Conservation (phyloP, 768 basidiomycete genomes). For the Vararia minispora region DNA sequence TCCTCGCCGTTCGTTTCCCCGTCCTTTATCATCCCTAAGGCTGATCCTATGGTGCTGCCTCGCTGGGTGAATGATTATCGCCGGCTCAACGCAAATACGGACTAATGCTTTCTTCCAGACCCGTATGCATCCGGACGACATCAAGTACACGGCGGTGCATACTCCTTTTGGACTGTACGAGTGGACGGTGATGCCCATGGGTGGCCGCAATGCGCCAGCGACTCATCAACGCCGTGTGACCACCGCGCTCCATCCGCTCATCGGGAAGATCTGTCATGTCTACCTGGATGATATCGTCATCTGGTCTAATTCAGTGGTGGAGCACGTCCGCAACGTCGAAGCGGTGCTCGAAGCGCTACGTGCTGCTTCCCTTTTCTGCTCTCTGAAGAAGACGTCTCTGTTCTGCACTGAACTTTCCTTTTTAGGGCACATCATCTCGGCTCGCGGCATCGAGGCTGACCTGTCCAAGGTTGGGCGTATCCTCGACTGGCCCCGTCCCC, state of each 20-base stretch:
- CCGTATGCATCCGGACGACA: constrained; percentile 8
- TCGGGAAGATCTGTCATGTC: constrained; percentile 32
- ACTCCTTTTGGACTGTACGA: constrained; percentile 30
- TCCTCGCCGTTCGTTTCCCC: constrained; percentile 22
- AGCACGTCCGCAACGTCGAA: constrained; percentile 15
- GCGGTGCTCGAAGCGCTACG: constrained; percentile 14
- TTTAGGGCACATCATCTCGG: constrained; percentile 23
- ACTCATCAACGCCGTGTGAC: constrained; percentile 26
- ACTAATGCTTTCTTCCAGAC: constrained; percentile 15
- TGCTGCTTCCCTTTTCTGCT: constrained; percentile 16
- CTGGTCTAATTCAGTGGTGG: constrained; percentile 25
- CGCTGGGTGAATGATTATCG: constrained; percentile 17
- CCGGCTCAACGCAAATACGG: constrained; percentile 11
- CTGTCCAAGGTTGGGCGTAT: constrained; percentile 19
- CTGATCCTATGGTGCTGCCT: constrained; percentile 18
- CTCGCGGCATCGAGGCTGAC: constrained; percentile 20
- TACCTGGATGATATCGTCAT: constrained; percentile 38
- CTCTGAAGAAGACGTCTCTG: constrained; percentile 19
- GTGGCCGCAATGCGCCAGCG: constrained; percentile 22
- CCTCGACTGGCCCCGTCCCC: constrained; percentile 19
- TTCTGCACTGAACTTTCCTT: constrained; percentile 20
- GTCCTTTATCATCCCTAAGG: constrained; percentile 27
- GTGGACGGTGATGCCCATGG: constrained; percentile 32
- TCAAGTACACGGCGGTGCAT: constrained; percentile 23
- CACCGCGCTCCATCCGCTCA: constrained; percentile 18